phyloP scores from a whole-genome alignment of 2,329 filamentous ascomycete genomes.

The Neopestalotiopsis sp. region DNA sequence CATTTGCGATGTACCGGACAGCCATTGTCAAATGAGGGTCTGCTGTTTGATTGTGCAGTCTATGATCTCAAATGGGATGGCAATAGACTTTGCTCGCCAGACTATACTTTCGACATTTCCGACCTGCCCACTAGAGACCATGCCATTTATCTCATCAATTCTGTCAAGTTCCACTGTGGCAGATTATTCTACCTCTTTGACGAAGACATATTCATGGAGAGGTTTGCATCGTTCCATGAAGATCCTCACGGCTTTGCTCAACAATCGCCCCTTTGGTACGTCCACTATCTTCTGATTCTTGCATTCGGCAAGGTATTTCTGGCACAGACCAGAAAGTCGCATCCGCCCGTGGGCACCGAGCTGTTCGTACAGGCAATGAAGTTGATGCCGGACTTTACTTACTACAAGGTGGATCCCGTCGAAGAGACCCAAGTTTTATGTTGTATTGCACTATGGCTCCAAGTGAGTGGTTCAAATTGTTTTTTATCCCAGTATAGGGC shows the following conservation, averaged over 20 bases:
- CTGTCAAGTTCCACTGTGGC: background rate
- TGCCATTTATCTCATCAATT: background rate
- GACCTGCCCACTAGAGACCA: background rate
- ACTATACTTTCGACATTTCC: background rate
- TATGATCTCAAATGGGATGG: background rate
- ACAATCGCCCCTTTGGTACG: background rate
- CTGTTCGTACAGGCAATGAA: background rate
- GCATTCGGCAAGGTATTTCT: background rate
- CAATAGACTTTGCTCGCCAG: background rate
- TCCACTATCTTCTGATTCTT: slow-evolving; percentile 1
- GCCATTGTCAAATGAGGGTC: background rate
- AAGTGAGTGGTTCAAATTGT: background rate
- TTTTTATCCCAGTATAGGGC: too few species aligned
- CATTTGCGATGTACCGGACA: background rate
- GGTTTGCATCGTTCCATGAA: background rate
- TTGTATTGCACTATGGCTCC: background rate
- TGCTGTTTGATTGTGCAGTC: background rate
- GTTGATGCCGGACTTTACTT: background rate
- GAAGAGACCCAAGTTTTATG: background rate
- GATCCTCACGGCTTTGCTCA: background rate
- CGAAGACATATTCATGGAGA: background rate
- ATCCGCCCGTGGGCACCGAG: background rate
- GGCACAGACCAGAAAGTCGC: background rate
- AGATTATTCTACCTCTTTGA: background rate
- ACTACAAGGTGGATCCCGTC: background rate